These are phyloP conservation scores for Kwoniella dendrophila DNA, from an alignment of 768 basidiomycete genomes.

Conservation along the genomic window DNA sequence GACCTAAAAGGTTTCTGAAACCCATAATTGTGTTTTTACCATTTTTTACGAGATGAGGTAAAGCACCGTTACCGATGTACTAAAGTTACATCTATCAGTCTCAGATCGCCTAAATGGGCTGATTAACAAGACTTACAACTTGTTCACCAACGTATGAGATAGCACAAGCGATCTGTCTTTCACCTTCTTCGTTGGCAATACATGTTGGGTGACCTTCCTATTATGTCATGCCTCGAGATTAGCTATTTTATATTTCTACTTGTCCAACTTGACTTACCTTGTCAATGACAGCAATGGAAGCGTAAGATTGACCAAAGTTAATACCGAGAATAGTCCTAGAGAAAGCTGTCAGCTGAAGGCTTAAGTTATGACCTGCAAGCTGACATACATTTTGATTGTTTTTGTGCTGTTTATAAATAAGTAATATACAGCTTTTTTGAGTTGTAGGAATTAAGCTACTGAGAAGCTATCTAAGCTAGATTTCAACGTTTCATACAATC, in stretches of 20 bases:
- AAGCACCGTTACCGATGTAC: constrained; percentile 97
- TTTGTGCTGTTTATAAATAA: not conserved
- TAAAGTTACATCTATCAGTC: constrained; percentile 49
- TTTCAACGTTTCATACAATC: not conserved
- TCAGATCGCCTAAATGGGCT: not conserved
- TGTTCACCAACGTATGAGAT: constrained; percentile 89
- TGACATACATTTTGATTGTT: constrained; percentile 23
- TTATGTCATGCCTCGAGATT: not conserved
- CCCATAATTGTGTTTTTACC: constrained; percentile 89
- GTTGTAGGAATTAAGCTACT: not conserved
- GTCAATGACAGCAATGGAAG: constrained; percentile 91
- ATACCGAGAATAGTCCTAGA: constrained; percentile 67
- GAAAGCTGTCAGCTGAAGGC: not conserved
- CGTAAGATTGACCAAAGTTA: constrained; percentile 93
- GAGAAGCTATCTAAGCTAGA: constrained; percentile 5
- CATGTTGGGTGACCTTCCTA: constrained; percentile 90
- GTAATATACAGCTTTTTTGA: not conserved
- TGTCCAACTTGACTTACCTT: constrained; percentile 64
- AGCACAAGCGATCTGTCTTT: constrained; percentile 94
- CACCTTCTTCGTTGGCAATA: constrained; percentile 97
- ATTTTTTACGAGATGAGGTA: constrained; percentile 93
- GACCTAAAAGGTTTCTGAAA: constrained; percentile 89
- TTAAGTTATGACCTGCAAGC: not conserved
- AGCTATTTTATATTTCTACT: no score
- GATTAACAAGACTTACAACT: constrained; percentile 65